These are phyloP conservation scores for Diaporthe longicolla DNA, from an alignment of 2,329 filamentous ascomycete genomes.

Conservation along the genomic window DNA sequence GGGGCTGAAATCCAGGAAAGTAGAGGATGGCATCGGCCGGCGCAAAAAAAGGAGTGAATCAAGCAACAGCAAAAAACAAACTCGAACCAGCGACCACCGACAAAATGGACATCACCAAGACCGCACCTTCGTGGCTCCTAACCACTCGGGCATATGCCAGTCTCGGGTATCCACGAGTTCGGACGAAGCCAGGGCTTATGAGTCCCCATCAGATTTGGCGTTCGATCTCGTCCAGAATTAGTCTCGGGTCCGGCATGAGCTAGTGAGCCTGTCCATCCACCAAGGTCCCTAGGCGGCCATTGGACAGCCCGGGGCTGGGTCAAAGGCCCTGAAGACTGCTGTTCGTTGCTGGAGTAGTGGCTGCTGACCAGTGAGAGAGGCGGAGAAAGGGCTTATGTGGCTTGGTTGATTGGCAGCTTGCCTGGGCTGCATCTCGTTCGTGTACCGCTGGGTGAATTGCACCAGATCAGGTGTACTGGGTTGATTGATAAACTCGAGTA, in stretches of 20 bases:
- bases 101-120: slow-evolving; percentile 21
- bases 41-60: neutral
- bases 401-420: neutral
- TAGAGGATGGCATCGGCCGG: fast-evolving
- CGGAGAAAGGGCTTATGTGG: neutral
- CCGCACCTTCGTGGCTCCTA: slow-evolving; percentile 10
- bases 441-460: neutral
- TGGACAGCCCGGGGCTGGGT: neutral
- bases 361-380: neutral
- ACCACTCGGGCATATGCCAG: slow-evolving; percentile 25
- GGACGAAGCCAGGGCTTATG: neutral
- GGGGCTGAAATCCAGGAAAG: neutral
- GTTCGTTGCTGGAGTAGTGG: neutral
- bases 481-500: neutral
- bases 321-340: neutral
- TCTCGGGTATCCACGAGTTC: neutral
- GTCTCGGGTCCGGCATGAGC: neutral
- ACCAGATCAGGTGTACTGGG: no score
- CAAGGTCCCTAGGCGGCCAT: neutral
- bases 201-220: neutral
- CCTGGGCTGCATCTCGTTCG: neutral
- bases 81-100: slow-evolving; percentile 16
- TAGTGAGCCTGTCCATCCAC: neutral
- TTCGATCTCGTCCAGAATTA: neutral
- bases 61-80: neutral